A percentile compares a stretch with the other conserved stretches of the same genome.
phyloP scores from a whole-genome alignment of 2,329 filamentous ascomycete species.

The Metarhizium humberi region DNA sequence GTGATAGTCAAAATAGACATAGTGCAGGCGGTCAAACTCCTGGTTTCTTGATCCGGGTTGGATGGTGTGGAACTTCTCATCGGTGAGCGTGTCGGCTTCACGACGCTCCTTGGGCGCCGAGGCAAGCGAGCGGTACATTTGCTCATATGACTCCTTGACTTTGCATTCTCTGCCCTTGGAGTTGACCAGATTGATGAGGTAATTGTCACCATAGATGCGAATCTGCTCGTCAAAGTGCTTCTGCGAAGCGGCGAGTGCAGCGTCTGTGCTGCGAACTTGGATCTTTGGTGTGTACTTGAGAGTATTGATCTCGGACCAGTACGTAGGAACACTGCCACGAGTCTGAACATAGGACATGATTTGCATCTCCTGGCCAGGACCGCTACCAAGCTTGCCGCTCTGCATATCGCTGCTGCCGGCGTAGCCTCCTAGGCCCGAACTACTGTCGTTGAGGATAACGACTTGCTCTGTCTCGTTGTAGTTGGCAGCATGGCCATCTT shows the following conservation, averaged over 20 bases:
- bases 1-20: constrained; percentile 98
- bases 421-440: constrained; percentile 68
- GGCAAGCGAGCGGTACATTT: constrained; percentile 71
- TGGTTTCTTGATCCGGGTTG: constrained; percentile 51
- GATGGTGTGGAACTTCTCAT: constrained; percentile 75
- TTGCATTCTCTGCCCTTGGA: constrained; percentile 83
- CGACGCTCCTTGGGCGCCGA: constrained; percentile 57
- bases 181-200: constrained; percentile 94
- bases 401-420: constrained; percentile 67
- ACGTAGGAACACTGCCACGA: constrained; percentile 88
- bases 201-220: constrained; percentile 87
- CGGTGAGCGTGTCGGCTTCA: constrained; percentile 54
- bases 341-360: constrained; percentile 94
- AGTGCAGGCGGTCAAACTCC: constrained; percentile 78
- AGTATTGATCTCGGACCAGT: constrained; percentile 93
- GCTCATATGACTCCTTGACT: constrained; percentile 90
- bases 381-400: constrained; percentile 56
- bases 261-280: constrained; percentile 76
- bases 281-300: constrained; percentile 86
- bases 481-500: constrained; percentile 91
- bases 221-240: constrained; percentile 94
- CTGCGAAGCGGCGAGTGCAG: constrained; percentile 66
- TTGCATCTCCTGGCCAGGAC: constrained; percentile 65
- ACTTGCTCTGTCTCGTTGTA: constrained; percentile 98
- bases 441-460: constrained; percentile 76